phyloP scores from a whole-genome alignment of 2,329 filamentous ascomycete species.

The Harringtonia lauricola region DNA sequence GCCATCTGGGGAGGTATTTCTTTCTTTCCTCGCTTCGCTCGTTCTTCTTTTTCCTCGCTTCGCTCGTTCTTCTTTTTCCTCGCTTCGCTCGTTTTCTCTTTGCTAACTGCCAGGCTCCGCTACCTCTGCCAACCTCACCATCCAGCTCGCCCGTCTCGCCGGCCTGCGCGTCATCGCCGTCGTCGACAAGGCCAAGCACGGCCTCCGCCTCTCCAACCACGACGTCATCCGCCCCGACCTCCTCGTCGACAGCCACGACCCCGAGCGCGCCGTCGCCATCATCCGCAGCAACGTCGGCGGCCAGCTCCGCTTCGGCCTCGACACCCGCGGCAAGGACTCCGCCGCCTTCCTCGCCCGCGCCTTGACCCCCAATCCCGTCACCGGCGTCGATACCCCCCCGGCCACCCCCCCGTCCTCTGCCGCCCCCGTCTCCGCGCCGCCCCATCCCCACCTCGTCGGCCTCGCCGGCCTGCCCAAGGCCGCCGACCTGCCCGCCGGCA shows the following conservation, averaged over 20 bases:
- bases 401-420: constrained; percentile 28
- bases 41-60: no score
- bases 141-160: constrained; percentile 57
- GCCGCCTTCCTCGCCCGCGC: constrained; percentile 46
- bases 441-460: constrained; percentile 50
- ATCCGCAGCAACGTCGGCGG: constrained; percentile 42
- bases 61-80: no score
- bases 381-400: constrained; percentile 14
- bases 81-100: no score
- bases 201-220: constrained; percentile 40
- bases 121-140: constrained; percentile 54
- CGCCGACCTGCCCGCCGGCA: constrained; percentile 26
- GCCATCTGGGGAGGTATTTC: constrained; percentile 65
- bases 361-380: constrained; percentile 22
- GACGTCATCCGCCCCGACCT: constrained; percentile 41
- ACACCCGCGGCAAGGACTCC: constrained; percentile 55
- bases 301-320: constrained; percentile 54
- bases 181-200: constrained; percentile 57
- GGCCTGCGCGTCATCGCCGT: constrained; percentile 56
- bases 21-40: no score
- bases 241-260: constrained; percentile 57
- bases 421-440: constrained; percentile 16
- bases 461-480: constrained; percentile 59
- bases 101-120: no score
- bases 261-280: constrained; percentile 52